phyloP scores from a whole-genome alignment of 805 yeast genomes.

The Sugiyamaella boreocaroliniensis region DNA sequence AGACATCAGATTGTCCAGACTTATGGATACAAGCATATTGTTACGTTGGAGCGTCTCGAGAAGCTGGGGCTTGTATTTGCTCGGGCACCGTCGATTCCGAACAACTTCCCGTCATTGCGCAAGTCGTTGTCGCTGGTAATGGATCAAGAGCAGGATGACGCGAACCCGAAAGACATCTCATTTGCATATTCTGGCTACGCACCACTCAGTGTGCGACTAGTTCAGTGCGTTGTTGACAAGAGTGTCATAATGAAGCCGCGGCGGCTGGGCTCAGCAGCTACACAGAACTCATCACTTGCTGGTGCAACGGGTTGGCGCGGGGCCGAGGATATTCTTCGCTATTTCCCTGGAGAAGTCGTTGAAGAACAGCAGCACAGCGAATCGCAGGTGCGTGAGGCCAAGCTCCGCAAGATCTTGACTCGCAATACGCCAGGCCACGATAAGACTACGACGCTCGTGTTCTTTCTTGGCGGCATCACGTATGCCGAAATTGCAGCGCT shows the following conservation, averaged over 20 bases:
- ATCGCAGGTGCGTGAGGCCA: constrained; percentile 26
- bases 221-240: constrained; percentile 61
- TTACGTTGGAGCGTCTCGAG: constrained; percentile 43
- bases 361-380: constrained; percentile 28
- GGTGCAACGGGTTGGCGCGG: constrained; percentile 33
- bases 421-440: constrained; percentile 29
- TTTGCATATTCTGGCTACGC: constrained; percentile 77
- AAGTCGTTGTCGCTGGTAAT: constrained; percentile 30
- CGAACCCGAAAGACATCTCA: constrained; percentile 42
- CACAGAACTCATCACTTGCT: constrained; percentile 9
- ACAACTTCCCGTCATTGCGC: constrained; percentile 41
- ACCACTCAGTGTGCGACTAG: constrained; percentile 64
- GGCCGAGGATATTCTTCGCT: constrained; percentile 33
- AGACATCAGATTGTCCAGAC: constrained; percentile 51
- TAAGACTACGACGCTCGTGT: constrained; percentile 37
- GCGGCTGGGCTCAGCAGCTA: not conserved
- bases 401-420: constrained; percentile 28
- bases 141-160: constrained; percentile 29
- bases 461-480: constrained; percentile 80
- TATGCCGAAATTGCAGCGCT: constrained; percentile 75
- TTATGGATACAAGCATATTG: constrained; percentile 54
- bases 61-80: constrained; percentile 42
- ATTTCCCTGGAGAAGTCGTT: constrained; percentile 32
- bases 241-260: not conserved
- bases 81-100: constrained; percentile 24